Conservation (phyloP, 805 yeast species). For the Kluyveromyces wickerhamii region DNA sequence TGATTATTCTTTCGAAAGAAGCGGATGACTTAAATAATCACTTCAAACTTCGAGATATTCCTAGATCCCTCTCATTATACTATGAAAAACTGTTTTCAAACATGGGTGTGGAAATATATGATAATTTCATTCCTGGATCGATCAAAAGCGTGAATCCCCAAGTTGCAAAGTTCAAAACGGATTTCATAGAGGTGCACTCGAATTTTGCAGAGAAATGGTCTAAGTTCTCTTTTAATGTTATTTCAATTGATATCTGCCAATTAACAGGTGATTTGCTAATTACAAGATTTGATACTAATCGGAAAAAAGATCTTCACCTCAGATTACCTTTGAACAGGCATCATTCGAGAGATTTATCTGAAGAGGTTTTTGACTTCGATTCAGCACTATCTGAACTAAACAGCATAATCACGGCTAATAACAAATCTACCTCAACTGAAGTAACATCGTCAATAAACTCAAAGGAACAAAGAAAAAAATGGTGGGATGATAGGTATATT, state of each 20-base stretch:
- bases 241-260: constrained; percentile 54
- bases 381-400: constrained; percentile 41
- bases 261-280: constrained; percentile 51
- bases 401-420: constrained; percentile 52
- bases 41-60: constrained; percentile 16
- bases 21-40: constrained; percentile 7
- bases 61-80: constrained; percentile 16
- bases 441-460: constrained; percentile 46
- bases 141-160: constrained; percentile 5
- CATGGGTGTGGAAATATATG: constrained; percentile 14
- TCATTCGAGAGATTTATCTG: constrained; percentile 37
- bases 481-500: constrained; percentile 70
- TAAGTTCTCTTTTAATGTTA: constrained; percentile 23
- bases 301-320: constrained; percentile 37
- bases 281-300: constrained; percentile 34
- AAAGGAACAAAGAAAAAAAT: constrained; percentile 50
- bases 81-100: constrained; percentile 17
- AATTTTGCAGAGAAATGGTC: constrained; percentile 5
- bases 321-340: constrained; percentile 55
- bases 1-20: constrained; percentile 5
- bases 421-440: constrained; percentile 47
- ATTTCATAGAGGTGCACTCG: constrained; percentile 7
- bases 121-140: constrained; percentile 9
- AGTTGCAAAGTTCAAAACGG: constrained; percentile 3
- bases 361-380: constrained; percentile 34